These are phyloP conservation scores for Pseudogymnoascus verrucosus DNA, from an alignment of 2,329 filamentous ascomycete species.

Conservation along the genomic window DNA sequence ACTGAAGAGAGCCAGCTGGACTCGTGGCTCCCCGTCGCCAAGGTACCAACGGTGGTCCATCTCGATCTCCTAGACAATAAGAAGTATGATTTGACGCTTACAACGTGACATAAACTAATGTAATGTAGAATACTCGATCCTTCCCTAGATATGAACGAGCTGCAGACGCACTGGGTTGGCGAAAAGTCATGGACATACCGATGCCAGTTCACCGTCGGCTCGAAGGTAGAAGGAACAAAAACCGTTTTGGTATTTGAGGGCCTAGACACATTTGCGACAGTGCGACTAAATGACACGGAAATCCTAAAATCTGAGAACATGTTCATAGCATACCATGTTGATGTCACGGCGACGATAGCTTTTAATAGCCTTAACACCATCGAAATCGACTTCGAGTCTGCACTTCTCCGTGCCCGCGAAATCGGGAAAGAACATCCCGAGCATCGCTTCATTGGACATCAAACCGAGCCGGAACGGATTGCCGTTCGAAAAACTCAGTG, in stretches of 20 bases:
- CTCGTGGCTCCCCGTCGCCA: neutral
- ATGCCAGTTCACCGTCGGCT: slow-evolving; percentile 9
- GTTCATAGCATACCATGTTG: slow-evolving; percentile 51
- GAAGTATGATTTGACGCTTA: neutral
- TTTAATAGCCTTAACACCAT: slow-evolving; percentile 35
- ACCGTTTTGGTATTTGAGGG: slow-evolving; percentile 53
- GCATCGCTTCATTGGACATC: slow-evolving; percentile 34
- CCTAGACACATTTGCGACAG: slow-evolving; percentile 55
- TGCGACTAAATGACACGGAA: slow-evolving; percentile 44
- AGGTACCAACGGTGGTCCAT: slow-evolving; percentile 10
- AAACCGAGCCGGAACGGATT: slow-evolving; percentile 27
- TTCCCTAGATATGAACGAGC: slow-evolving; percentile 42
- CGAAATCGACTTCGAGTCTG: slow-evolving; percentile 48
- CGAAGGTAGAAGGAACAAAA: slow-evolving; percentile 21
- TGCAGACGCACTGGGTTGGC: slow-evolving; percentile 40
- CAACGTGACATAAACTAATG: neutral
- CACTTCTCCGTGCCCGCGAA: slow-evolving; percentile 34
- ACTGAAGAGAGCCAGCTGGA: neutral
- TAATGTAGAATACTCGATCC: slow-evolving; percentile 35
- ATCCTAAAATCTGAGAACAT: slow-evolving; percentile 54
- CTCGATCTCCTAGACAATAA: slow-evolving; percentile 9
- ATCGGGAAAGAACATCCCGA: slow-evolving; percentile 34
- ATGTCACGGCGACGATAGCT: slow-evolving; percentile 36
- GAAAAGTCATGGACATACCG: slow-evolving; percentile 39
- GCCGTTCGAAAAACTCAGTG: slow-evolving; percentile 60